These are phyloP conservation scores for Rickenella mellea DNA, from an alignment of 768 basidiomycete species.

Conservation along the genomic window DNA sequence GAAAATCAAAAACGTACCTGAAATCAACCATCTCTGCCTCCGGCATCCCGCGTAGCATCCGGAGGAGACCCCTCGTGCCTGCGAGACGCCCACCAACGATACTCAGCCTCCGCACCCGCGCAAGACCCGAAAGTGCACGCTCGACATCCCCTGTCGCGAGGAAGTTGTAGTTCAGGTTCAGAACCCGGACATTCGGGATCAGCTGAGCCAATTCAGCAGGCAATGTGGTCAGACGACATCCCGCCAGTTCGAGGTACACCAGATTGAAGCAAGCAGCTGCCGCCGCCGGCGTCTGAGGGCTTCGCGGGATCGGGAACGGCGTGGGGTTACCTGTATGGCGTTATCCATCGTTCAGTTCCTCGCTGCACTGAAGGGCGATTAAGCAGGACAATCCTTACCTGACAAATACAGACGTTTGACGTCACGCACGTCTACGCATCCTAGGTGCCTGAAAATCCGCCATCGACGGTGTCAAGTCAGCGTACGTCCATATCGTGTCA, in stretches of 20 bases:
- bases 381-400: slow-evolving; percentile 41
- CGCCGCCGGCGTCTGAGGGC: slow-evolving; percentile 14
- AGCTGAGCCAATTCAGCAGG: slow-evolving; percentile 57
- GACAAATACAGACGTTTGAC: slow-evolving; percentile 92
- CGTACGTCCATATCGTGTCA: too few relatives aligned
- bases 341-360: background rate
- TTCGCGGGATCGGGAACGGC: slow-evolving; percentile 1
- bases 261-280: slow-evolving; percentile 79
- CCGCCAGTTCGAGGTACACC: slow-evolving; percentile 86
- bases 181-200: slow-evolving; percentile 76
- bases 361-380: background rate
- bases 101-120: slow-evolving; percentile 71
- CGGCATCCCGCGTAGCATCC: slow-evolving; percentile 57
- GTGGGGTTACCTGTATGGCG: background rate
- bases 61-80: slow-evolving; percentile 65
- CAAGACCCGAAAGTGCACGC: slow-evolving; percentile 57
- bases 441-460: slow-evolving; percentile 13
- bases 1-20: slow-evolving; percentile 43
- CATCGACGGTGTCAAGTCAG: background rate
- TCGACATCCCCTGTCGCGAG: slow-evolving; percentile 49
- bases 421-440: slow-evolving; percentile 61
- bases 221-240: slow-evolving; percentile 67
- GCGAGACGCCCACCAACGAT: slow-evolving; percentile 77
- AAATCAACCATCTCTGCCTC: slow-evolving; percentile 88
- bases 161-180: slow-evolving; percentile 98